Evolutionary conservation across 768 basidiomycete species (phyloP), one percentile per base, ranked within the genome.

Genomic region (Trametes cinnabarina): DNA sequence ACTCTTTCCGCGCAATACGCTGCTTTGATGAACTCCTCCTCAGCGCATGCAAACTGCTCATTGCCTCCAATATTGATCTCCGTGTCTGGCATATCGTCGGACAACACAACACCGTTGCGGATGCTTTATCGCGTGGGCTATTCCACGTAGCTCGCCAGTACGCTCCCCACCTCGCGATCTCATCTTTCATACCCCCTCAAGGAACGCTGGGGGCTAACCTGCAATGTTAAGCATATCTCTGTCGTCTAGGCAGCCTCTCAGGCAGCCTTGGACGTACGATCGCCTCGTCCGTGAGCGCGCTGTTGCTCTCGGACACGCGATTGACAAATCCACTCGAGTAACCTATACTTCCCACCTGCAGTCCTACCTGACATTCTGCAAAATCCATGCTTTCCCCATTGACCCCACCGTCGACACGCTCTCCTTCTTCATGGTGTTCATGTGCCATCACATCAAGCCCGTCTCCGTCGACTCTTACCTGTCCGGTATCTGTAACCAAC

Each of bases 391-490:
- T 2, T 62, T 76, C 14, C 67, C 75, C 6, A 25, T 74, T 15
- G 66, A 74, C 0, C 79, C 77, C 0, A 76, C 75, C 0, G 52
- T 62, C 2, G 71, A 78, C 46, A 77, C 76, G 0, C 63, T 80
- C 3, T 68, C 67, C 11, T 71, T 73, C 22, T 79, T 59, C 57
- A 63, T 66, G 2, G 69, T 71, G 0, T 78, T 64, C 62, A 75
- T 74, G 69, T 72, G 55, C 4, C 62, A 65, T 28, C 71, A 74
- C 55, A 76, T 79, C 46, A 63, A 72, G 35, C 75, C 77, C 30
- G 30, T 6, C 0, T 75, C 74, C 0, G 72, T 77, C n/a, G 49
- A 48, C 40, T 51, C 68, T 0, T 78, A 78, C 62, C 65, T 79
- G 1, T 73, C 74, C 0, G 75, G 76, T 11, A 74, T 77, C 17